Base-by-base conservation (phyloP, 2,329 filamentous ascomycete genomes). In the Cladophialophora immunda region DNA sequence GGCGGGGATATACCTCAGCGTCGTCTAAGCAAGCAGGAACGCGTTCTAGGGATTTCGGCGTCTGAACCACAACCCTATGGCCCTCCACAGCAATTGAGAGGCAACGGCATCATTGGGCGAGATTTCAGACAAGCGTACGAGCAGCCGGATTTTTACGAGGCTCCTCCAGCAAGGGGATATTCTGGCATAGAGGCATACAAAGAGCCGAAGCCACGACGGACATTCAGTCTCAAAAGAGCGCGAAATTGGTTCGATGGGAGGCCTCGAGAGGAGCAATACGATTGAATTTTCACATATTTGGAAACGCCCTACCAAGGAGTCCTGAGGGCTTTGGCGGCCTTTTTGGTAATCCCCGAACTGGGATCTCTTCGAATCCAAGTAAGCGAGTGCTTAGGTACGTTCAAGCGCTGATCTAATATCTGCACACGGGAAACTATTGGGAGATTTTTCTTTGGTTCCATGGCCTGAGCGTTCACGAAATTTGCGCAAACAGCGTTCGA, bases 111-210 rank as follows among this genome's bases (percentile, higher is more conserved):
- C 19, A 68, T 71, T 34, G 68, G 68, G 47, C 66, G 68, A 13
- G 57, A 66, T 8, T 60, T 52, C 57, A 38, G 47, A 17, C 64
- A 66, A 11, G 17, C 50, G n/a, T 41, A 54, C 19, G 58, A 61
- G 13, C 30, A 30, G 17, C 32, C 52, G 22, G 9, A 27, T 6
- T 22, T 60, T 13, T 25, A 60, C n/a, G 25, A 52, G 9, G 58
- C 38, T 19, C 29, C 19, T 53, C 34, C 27, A 22, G n/a, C 19
- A 34, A 57, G 52, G 34, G 67, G 76, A 52, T 78, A 78, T 67
- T 69, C 69, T 7, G 75, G 76, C 17, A 73, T 77, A 27, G 75
- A 78, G 58, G 75, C 76, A 8, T 77, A 77, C 59, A 67, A 70
- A 36, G 74, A 73, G 59, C 70, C 73, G 17, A 73, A 68, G 66